Evolutionary conservation across 2,329 filamentous ascomycete genomes (phyloP), one percentile per base, ranked within the genome.

Genomic region (Ciborinia camelliae): DNA sequence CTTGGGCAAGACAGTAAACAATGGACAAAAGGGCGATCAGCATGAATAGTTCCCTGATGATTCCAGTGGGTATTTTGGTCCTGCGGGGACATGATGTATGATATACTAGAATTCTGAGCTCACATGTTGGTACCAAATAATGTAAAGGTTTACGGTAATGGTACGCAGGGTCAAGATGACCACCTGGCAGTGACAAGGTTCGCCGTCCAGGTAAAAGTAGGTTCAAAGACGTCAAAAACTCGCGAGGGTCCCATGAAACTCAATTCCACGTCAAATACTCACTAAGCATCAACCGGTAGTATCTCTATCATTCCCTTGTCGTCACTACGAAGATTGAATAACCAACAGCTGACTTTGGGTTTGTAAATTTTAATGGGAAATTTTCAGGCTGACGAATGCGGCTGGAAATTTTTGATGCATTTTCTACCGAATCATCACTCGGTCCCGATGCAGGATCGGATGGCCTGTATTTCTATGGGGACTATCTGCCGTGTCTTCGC

Each of bases 1-100:
- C 59, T 51, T 41, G n/a, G 6, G 32, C 26, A 12, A 52, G n/a
- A 62, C 15, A 52, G 47, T 30, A 15, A 32, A 41, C 26, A 51
- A 51, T 51, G 45, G 35, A 48, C 15, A 61, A 28, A n/a, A 61
- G 57, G 35, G 12, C 15, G 23, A 51, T 41, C 58, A 37, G 32
- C 43, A 51, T 51, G 15, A 37, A 41, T 26, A 35, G 35, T 61
- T 30, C 3, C 58, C 57, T 37, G 7, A 28, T 39, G 12, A 41
- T 15, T 30, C 54, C 39, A 43, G 37, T 35, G 54, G 54, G 39
- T 26, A 54, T n/a, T 26, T 2, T 18, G 14, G 23, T 12, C 6
- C 51, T 54, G 51, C n/a, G 51, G 32, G 32, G 51, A 54, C 14
- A 32, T 37, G 32, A 54, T 54, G 51, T 9, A 39, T 54, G 32